Conservation (phyloP, 225 moss, liverwort and hornwort genomes). For the Pseudoscleropodium purum region DNA sequence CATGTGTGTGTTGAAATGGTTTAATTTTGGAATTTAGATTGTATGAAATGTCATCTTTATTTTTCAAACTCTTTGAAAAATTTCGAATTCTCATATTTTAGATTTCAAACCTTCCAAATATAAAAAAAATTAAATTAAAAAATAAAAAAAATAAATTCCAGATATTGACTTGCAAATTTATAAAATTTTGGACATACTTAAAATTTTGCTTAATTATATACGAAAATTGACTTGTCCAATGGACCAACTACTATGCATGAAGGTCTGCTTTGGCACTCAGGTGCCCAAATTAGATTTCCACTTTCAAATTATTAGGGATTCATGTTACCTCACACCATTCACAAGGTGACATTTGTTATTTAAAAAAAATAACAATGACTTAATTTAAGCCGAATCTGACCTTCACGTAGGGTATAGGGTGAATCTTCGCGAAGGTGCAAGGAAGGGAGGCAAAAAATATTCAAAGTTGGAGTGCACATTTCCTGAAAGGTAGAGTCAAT, state of each 20-base stretch:
- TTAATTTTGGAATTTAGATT: background rate
- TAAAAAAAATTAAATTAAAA: too few species aligned
- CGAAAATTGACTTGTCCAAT: fast-evolving
- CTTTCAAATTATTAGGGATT: fast-evolving
- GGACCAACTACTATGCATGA: fast-evolving
- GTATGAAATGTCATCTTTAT: background rate
- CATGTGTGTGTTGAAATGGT: fast-evolving
- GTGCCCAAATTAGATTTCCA: background rate
- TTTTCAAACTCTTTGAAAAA: background rate
- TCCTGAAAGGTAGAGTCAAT: background rate
- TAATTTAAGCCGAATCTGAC: background rate
- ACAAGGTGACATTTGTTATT: background rate
- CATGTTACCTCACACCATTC: background rate
- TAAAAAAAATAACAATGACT: background rate
- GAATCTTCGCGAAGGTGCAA: background rate
- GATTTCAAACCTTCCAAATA: background rate
- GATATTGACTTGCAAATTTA: background rate
- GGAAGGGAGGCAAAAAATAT: background rate
- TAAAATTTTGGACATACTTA: background rate
- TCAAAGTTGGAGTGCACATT: background rate
- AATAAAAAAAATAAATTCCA: too few species aligned
- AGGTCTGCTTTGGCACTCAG: fast-evolving
- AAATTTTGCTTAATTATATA: background rate
- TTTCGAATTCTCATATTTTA: background rate
- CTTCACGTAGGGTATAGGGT: background rate